These are phyloP conservation scores for Dalbergia oliveri DNA, from an alignment of 306 rosid species.

Conservation along the genomic window DNA sequence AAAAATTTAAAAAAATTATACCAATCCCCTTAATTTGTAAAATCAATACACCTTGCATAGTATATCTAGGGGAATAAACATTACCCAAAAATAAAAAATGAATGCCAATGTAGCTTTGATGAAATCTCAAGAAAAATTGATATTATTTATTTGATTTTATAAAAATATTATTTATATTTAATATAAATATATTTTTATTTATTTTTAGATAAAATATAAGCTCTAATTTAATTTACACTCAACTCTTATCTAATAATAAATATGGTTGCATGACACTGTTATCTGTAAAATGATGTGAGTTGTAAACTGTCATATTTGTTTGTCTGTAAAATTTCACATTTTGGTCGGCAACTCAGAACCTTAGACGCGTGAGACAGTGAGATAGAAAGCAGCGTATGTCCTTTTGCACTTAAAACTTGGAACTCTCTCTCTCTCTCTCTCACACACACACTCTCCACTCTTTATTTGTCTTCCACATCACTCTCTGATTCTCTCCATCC, in stretches of 20 bases:
- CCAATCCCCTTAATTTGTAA: too few relatives aligned
- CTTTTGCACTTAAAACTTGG: slow-evolving; percentile 38
- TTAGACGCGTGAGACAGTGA: slow-evolving; percentile 49
- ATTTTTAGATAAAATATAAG: background rate
- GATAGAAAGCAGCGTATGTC: slow-evolving; percentile 21
- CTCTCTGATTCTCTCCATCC: slow-evolving; percentile 2
- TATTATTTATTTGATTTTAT: too few relatives aligned
- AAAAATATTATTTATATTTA: too few relatives aligned
- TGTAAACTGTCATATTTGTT: slow-evolving; percentile 41
- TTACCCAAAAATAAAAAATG: too few relatives aligned
- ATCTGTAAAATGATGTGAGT: background rate
- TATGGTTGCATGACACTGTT: too few relatives aligned
- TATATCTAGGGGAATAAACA: too few relatives aligned
- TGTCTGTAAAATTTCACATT: slow-evolving; percentile 53
- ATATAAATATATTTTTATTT: too few relatives aligned
- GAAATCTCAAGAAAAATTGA: too few relatives aligned
- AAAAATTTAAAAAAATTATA: too few relatives aligned
- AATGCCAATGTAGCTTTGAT: too few relatives aligned
- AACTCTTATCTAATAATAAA: background rate
- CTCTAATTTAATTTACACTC: too few relatives aligned
- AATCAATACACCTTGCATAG: too few relatives aligned
- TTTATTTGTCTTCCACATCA: background rate
- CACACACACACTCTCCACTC: background rate
- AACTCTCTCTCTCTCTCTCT: slow-evolving; percentile 45
- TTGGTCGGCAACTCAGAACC: slow-evolving; percentile 66